Percentiles rank a stretch among this genome's conserved stretches.
These are phyloP conservation scores for Lentinula sp. DNA, from an alignment of 768 basidiomycete genomes.

Conservation along the genomic window DNA sequence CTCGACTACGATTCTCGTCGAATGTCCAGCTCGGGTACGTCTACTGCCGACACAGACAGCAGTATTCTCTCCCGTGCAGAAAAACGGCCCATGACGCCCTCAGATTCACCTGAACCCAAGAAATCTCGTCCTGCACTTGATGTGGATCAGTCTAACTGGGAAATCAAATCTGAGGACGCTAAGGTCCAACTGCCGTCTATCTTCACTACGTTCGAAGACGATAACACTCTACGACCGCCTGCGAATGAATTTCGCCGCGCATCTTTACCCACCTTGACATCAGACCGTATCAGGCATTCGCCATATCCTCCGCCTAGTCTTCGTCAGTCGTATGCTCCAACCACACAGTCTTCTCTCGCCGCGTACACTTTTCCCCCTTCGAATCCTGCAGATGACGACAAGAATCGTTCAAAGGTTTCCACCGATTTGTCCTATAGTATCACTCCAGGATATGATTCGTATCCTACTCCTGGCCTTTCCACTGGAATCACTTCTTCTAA, in stretches of 20 bases:
- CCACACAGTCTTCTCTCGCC: constrained; percentile 24
- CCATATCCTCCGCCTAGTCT: constrained; percentile 49
- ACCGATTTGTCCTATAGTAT: constrained; percentile 41
- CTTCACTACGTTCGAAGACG: constrained; percentile 63
- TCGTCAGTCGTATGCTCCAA: constrained; percentile 43
- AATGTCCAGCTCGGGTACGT: constrained; percentile 75
- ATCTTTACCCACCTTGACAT: constrained; percentile 56
- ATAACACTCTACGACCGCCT: constrained; percentile 24
- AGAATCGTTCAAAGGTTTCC: constrained; percentile 40
- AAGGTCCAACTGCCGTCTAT: constrained; percentile 74
- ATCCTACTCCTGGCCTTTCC: constrained; percentile 46
- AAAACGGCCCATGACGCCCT: constrained; percentile 53
- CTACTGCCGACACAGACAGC: constrained; percentile 63
- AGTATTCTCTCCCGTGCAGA: constrained; percentile 53
- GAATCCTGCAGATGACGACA: constrained; percentile 31
- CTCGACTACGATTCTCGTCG: constrained; percentile 59
- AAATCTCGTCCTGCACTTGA: constrained; percentile 30
- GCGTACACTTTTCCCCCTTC: constrained; percentile 56
- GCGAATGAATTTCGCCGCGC: constrained; percentile 51
- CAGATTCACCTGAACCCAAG: constrained; percentile 44
- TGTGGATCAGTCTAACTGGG: constrained; percentile 34
- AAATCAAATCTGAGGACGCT: constrained; percentile 29
- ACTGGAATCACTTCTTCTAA: constrained; percentile 36
- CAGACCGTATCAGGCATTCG: constrained; percentile 50
- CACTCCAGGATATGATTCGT: constrained; percentile 35